These are phyloP conservation scores for Berkeleyomyces basicola DNA, from an alignment of 2,329 filamentous ascomycete species.

Conservation along the genomic window DNA sequence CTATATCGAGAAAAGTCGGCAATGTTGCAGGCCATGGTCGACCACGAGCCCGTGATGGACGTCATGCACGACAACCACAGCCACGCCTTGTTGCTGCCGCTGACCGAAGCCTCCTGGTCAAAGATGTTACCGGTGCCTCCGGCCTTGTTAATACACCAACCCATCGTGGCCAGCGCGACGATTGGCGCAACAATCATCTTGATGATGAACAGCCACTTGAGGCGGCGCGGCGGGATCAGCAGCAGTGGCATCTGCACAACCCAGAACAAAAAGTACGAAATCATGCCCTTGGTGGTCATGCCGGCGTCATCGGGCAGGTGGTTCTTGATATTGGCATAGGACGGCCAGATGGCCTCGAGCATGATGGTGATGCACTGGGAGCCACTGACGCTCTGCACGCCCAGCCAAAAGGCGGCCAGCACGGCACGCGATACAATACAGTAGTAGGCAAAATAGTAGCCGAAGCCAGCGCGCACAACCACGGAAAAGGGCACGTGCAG, in stretches of 20 bases:
- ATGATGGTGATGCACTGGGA: slow-evolving; percentile 19
- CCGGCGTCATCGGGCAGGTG: slow-evolving; percentile 22
- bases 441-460: slow-evolving; percentile 26
- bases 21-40: slow-evolving; percentile 33
- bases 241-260: slow-evolving; percentile 28
- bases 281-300: slow-evolving; percentile 22
- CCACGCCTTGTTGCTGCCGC: slow-evolving; percentile 24
- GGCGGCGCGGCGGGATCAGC: slow-evolving; percentile 27
- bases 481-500: slow-evolving; percentile 26
- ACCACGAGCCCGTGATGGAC: slow-evolving; percentile 32
- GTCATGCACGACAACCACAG: slow-evolving; percentile 27
- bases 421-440: slow-evolving; percentile 25
- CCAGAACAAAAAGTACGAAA: slow-evolving; percentile 32
- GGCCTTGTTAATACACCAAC: slow-evolving; percentile 22
- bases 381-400: slow-evolving; percentile 26
- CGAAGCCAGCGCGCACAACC: slow-evolving; percentile 25
- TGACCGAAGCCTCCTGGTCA: slow-evolving; percentile 14
- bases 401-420: slow-evolving; percentile 29
- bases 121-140: slow-evolving; percentile 15
- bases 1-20: slow-evolving; percentile 23
- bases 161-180: slow-evolving; percentile 19
- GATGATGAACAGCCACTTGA: slow-evolving; percentile 27
- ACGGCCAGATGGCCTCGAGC: slow-evolving; percentile 25
- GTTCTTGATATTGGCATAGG: slow-evolving; percentile 24
- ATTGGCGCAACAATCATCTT: slow-evolving; percentile 20